Conservation (phyloP, 345 rosid genomes). For the Eucalyptus marginata region DNA sequence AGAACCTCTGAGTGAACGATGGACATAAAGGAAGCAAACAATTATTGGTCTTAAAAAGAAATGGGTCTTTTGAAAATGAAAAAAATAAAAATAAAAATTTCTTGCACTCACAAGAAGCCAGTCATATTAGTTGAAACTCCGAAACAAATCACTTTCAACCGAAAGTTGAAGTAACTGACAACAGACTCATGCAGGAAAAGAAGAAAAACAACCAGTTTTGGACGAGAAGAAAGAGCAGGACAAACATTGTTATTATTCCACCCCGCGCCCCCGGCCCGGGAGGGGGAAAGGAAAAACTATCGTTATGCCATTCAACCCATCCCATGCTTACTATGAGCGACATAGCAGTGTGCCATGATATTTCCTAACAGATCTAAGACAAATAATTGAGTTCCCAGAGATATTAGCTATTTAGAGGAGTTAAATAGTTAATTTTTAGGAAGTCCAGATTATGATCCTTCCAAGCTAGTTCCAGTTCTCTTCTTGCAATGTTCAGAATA, state of each 20-base stretch:
- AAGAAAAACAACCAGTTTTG: neutral
- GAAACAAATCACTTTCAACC: neutral
- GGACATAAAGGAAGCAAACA: neutral
- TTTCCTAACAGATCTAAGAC: neutral
- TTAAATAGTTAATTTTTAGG: neutral
- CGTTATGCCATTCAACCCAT: neutral
- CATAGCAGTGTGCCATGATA: neutral
- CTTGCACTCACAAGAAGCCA: neutral
- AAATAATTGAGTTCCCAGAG: neutral
- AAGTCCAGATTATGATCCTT: neutral
- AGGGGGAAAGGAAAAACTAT: neutral
- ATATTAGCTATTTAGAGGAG: neutral
- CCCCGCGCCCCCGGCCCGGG: no score
- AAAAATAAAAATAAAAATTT: neutral
- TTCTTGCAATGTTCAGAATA: neutral
- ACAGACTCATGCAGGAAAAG: neutral
- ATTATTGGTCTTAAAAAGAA: neutral
- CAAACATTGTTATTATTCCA: no score
- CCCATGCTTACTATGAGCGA: neutral
- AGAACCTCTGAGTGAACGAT: neutral
- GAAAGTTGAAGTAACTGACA: neutral
- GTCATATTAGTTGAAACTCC: neutral
- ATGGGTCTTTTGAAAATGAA: neutral
- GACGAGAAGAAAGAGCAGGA: neutral
- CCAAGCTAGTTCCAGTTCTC: neutral